phyloP scores from a whole-genome alignment of 1,284 basidiomycete species.

The Trametes hirsuta region DNA sequence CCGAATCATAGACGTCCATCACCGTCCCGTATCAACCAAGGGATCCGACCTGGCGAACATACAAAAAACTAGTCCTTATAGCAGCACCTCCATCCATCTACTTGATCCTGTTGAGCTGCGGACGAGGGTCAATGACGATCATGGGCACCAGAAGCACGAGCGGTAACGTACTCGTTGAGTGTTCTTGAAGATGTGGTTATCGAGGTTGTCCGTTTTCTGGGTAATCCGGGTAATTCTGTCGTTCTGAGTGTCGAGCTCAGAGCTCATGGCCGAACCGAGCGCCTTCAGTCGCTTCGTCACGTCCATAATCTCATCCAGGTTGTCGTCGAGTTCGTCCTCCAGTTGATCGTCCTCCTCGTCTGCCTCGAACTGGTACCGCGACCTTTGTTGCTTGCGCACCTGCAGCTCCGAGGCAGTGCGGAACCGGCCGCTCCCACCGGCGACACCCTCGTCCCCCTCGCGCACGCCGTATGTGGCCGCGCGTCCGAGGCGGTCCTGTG shows the following conservation, averaged over 20 bases:
- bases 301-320: constrained; percentile 87
- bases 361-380: constrained; percentile 94
- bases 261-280: constrained; percentile 83
- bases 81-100: constrained; percentile 33
- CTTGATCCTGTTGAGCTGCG: constrained; percentile 73
- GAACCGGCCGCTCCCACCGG: constrained; percentile 46
- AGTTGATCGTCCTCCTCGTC: constrained; percentile 95
- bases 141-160: neutral
- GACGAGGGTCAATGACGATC: neutral
- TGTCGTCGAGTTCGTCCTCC: constrained; percentile 85
- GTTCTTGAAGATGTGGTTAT: constrained; percentile 66
- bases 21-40: constrained; percentile 15
- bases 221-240: constrained; percentile 68
- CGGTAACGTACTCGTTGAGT: constrained; percentile 65
- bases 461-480: constrained; percentile 66
- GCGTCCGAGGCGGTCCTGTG: constrained; percentile 83
- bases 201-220: constrained; percentile 69
- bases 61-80: constrained; percentile 33
- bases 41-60: constrained; percentile 8
- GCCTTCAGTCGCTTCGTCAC: constrained; percentile 85
- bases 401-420: constrained; percentile 52
- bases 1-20: constrained; percentile 22
- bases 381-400: constrained; percentile 69
- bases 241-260: constrained; percentile 83
- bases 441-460: constrained; percentile 50